Base-by-base conservation (phyloP, 352 stramenopile species). In the Globisporangium abappressorium region DNA sequence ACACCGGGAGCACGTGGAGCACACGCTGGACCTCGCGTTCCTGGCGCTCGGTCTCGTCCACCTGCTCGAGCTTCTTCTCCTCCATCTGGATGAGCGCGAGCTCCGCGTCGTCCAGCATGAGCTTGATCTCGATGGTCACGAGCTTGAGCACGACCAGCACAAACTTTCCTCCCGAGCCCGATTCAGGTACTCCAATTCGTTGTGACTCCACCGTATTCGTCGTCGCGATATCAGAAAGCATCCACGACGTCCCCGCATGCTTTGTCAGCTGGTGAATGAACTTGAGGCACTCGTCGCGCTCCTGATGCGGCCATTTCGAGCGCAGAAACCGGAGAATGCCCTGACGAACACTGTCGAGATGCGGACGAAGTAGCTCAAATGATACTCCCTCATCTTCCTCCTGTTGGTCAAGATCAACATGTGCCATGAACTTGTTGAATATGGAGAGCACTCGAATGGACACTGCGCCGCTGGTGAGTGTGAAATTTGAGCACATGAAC, bases 81-180 rank as follows among this genome's bases (percentile, higher is more conserved):
- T 92, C 84, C 64, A 91, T 76, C 67, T 90, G 74, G 41, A 96
- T 73, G 30, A 93, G 64, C 0, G 79, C 79, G 1, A 89, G 67
- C 65, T 94, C 86, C 4, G 91, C 84, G 64, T 96, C 88, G 54
- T 96, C 88, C 14, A 96, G 63, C 79, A 94, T 90, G 30, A 96
- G 72, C 55, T 96, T 96, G 66, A 91, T 90, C 84, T 94, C 86
- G 54, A 94, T 82, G 2, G 84, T 75, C n/a, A 91, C 80, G 4
- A 94, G 79, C 63, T 92, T 94, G 47, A 94, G 73, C 34, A 93
- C 65, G 24, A 94, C 83, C 14, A 92, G 55, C 22, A 91, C 73
- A 57, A 93, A 93, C 75, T 92, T 94, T 4, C 83, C 82, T 5
- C 75, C 75, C 0, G 82, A 87, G 0, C 88, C 79, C 64, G 91